These are phyloP conservation scores for Ettlia oleoabundans DNA, from an alignment of 139 green algal species.

Conservation along the genomic window DNA sequence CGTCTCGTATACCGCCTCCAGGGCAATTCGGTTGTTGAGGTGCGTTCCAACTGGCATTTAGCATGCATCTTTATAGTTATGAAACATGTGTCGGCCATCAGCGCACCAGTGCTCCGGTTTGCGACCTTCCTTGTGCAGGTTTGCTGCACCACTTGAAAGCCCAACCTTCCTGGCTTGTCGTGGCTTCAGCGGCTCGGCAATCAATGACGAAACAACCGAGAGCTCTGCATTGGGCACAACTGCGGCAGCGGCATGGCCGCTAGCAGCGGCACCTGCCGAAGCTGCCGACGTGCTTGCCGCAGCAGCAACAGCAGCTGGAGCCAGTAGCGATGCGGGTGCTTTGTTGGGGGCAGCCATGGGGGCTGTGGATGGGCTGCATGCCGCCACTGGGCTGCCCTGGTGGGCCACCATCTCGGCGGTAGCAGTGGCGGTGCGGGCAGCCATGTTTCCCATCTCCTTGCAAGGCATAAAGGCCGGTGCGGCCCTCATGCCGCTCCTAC, in stretches of 20 bases:
- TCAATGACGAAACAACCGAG: neutral
- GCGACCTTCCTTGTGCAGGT: constrained; percentile 18
- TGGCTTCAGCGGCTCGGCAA: neutral
- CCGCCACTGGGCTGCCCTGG: constrained; percentile 66
- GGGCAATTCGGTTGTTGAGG: neutral
- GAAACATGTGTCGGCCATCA: no score
- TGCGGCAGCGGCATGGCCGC: neutral
- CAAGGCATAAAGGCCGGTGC: constrained; percentile 44
- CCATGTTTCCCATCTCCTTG: constrained; percentile 53
- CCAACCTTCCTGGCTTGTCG: neutral
- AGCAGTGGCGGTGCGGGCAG: constrained; percentile 39
- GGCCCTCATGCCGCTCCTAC: constrained; percentile 30
- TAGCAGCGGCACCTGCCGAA: no score
- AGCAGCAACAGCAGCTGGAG: neutral
- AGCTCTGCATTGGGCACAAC: neutral
- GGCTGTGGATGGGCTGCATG: constrained; percentile 56
- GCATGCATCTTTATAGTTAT: no score
- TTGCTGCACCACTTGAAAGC: neutral
- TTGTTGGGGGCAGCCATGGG: constrained; percentile 16
- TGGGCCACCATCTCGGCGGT: constrained; percentile 59
- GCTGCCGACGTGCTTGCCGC: neutral
- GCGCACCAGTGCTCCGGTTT: no score
- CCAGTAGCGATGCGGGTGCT: neutral
- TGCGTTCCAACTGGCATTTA: no score
- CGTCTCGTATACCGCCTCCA: neutral